phyloP scores from a whole-genome alignment of 139 green algal species.

The Chlamydomonas schloesseri region DNA sequence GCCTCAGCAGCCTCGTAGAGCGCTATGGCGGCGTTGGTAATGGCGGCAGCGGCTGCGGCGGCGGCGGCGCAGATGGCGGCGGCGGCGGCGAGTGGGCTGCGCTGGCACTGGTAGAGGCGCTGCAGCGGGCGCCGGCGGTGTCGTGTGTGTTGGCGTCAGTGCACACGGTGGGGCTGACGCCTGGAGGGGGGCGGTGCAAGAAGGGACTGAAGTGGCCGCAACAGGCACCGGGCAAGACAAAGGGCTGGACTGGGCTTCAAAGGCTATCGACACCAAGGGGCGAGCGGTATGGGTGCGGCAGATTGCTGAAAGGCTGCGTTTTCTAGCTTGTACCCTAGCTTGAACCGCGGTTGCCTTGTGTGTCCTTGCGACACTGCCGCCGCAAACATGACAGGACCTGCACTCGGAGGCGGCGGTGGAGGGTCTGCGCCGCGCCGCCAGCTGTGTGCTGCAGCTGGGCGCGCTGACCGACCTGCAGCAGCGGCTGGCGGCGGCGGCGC shows the following conservation, averaged over 20 bases:
- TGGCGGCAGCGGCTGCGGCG: background rate
- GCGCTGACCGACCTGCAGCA: background rate
- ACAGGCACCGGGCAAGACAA: no score
- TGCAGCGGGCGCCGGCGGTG: constrained; percentile 19
- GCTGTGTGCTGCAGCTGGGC: constrained; percentile 16
- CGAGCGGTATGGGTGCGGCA: no score
- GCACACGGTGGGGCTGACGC: constrained; percentile 8
- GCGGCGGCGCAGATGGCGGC: no score
- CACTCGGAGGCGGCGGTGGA: constrained; percentile 37
- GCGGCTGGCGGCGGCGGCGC: background rate
- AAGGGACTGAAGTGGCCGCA: no score
- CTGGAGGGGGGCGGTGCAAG: no score
- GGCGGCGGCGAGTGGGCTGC: no score
- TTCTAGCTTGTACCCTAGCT: no score
- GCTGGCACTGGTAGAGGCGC: constrained; percentile 23
- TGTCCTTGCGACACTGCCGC: no score
- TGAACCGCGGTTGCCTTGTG: no score
- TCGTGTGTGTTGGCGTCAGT: constrained; percentile 26
- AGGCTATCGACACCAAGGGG: no score
- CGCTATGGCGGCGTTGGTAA: background rate
- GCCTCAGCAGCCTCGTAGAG: constrained; percentile 17
- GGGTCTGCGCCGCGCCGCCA: constrained; percentile 18
- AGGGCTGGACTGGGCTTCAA: no score
- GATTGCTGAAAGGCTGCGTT: no score
- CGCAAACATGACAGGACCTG: constrained; percentile 33